Conservation (phyloP, 2,329 filamentous ascomycete genomes). For the Arthroderma uncinatum region DNA sequence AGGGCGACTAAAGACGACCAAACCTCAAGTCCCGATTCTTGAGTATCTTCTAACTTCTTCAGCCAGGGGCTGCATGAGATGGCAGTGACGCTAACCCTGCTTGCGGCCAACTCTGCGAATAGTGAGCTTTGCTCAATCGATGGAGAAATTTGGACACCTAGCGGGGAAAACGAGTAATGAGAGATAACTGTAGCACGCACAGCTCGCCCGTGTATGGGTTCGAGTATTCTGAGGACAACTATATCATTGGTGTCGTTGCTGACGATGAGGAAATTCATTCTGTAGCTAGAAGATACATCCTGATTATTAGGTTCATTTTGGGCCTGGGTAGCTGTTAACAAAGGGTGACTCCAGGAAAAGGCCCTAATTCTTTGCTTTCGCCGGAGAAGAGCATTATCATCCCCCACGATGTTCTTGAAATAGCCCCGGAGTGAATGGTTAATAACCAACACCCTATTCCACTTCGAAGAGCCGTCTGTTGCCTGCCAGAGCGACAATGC, state of each 20-base stretch:
- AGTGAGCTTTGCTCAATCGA: constrained; percentile 21
- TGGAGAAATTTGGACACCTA: constrained; percentile 9
- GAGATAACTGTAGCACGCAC: constrained; percentile 23
- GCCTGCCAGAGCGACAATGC: constrained; percentile 47
- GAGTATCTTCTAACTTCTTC: constrained; percentile 1
- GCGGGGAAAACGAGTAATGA: constrained; percentile 15
- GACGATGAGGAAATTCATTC: constrained; percentile 25
- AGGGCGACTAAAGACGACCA: constrained; percentile 17
- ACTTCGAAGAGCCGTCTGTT: constrained; percentile 36
- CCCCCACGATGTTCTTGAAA: constrained; percentile 21
- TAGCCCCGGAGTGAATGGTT: constrained; percentile 39
- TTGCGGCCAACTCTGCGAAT: constrained; percentile 21
- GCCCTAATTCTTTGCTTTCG: constrained; percentile 29
- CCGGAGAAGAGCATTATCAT: constrained; percentile 18
- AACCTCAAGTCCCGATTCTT: background rate
- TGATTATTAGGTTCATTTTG: background rate
- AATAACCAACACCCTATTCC: constrained; percentile 44
- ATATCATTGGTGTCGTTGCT: constrained; percentile 33
- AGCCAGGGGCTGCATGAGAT: constrained; percentile 28
- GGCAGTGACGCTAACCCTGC: constrained; percentile 19
- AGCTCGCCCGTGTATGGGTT: constrained; percentile 3
- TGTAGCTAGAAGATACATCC: constrained; percentile 19
- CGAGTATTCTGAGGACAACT: constrained; percentile 22
- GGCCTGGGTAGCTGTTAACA: constrained; percentile 13
- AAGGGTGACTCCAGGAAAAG: constrained; percentile 34